These are phyloP conservation scores for Lachnellula subtilissima DNA, from an alignment of 2,329 filamentous ascomycete species.

Conservation along the genomic window DNA sequence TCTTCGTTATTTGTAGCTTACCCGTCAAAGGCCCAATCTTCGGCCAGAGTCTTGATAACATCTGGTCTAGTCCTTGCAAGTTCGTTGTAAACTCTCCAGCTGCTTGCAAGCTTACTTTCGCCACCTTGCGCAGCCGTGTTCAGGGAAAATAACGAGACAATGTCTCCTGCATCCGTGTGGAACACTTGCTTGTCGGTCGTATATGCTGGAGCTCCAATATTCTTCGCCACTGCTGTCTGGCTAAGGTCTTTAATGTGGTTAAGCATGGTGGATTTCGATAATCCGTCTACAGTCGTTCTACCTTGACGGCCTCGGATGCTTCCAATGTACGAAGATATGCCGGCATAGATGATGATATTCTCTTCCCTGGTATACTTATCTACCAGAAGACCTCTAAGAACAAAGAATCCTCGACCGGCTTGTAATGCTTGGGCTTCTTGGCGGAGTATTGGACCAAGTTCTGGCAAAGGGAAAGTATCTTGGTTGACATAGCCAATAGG, in stretches of 20 bases:
- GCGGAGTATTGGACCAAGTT: slow-evolving; percentile 30
- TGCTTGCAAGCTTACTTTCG: slow-evolving; percentile 47
- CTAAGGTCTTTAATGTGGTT: slow-evolving; percentile 60
- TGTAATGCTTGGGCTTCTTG: slow-evolving; percentile 35
- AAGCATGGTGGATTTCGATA: slow-evolving; percentile 48
- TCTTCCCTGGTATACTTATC: slow-evolving; percentile 34
- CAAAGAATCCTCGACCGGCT: slow-evolving; percentile 38
- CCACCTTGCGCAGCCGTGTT: slow-evolving; percentile 45
- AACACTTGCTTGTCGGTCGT: slow-evolving; percentile 57
- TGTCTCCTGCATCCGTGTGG: slow-evolving; percentile 52
- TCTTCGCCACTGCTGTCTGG: slow-evolving; percentile 30
- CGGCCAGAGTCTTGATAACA: slow-evolving; percentile 45
- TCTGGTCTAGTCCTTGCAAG: slow-evolving; percentile 48
- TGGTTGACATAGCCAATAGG: slow-evolving; percentile 40
- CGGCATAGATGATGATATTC: slow-evolving; percentile 38
- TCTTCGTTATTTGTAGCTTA: neutral
- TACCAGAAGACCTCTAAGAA: slow-evolving; percentile 39
- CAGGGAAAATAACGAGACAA: slow-evolving; percentile 46
- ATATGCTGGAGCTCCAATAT: slow-evolving; percentile 54
- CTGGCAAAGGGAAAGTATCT: slow-evolving; percentile 40
- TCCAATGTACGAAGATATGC: slow-evolving; percentile 39
- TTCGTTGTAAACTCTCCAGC: slow-evolving; percentile 51
- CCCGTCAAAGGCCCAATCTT: slow-evolving; percentile 43
- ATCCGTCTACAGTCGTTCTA: slow-evolving; percentile 37
- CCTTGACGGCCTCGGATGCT: slow-evolving; percentile 38